Conservation (phyloP, 2,329 filamentous ascomycete species). For the Aaosphaeria pasadenensis region DNA sequence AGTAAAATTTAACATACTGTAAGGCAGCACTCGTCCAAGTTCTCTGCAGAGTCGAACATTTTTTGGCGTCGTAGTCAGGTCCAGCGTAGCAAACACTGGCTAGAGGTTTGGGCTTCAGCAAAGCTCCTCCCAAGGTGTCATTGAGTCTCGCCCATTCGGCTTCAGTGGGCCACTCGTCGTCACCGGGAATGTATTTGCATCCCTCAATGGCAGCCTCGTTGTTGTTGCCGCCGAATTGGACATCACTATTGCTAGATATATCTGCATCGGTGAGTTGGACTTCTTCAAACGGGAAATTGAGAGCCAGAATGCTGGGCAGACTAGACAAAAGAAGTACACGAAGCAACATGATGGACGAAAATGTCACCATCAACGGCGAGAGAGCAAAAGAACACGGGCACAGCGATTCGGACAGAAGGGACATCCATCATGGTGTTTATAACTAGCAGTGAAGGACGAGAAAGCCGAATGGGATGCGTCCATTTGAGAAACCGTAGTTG, state of each 20-base stretch:
- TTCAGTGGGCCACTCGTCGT: conserved; percentile 18
- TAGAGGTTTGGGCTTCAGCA: conserved; percentile 20
- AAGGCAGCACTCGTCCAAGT: conserved; percentile 14
- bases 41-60: conserved; percentile 13
- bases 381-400: no score
- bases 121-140: conserved; percentile 15
- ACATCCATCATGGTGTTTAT: no score
- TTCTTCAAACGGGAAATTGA: conserved; percentile 23
- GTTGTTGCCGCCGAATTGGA: conserved; percentile 11
- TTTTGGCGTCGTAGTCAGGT: conserved; percentile 11
- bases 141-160: conserved; percentile 20
- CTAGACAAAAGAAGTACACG: conserved; percentile 1
- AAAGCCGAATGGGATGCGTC: no score
- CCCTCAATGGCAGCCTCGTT: not conserved
- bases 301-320: conserved; percentile 2
- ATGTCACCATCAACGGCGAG: no score
- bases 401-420: no score
- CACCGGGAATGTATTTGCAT: conserved; percentile 18
- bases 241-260: conserved; percentile 9
- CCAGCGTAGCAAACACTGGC: conserved; percentile 21
- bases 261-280: conserved; percentile 20
- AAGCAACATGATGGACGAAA: conserved; percentile 2
- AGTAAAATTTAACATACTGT: conserved; percentile 10
- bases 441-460: no score
- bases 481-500: not conserved